These are phyloP conservation scores for Corinectria fuckeliana DNA, from an alignment of 2,329 filamentous ascomycete genomes.

Conservation along the genomic window DNA sequence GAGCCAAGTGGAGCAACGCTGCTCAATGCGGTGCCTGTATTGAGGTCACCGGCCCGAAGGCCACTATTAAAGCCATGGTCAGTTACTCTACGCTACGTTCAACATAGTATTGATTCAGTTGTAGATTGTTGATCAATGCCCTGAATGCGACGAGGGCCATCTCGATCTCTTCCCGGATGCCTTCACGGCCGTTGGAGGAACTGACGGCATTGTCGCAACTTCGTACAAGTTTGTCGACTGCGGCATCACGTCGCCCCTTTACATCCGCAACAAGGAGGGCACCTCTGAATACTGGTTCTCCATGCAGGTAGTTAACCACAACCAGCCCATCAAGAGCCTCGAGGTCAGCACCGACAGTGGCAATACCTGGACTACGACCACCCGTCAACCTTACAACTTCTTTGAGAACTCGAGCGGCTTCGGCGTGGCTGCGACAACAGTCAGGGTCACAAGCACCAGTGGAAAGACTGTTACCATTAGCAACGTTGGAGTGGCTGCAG, in stretches of 20 bases:
- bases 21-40: slow-evolving; percentile 68
- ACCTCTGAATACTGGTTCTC: slow-evolving; percentile 50
- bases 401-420: slow-evolving; percentile 67
- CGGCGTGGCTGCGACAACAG: slow-evolving; percentile 58
- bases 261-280: slow-evolving; percentile 53
- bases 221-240: slow-evolving; percentile 48
- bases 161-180: slow-evolving; percentile 54
- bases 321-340: slow-evolving; percentile 61
- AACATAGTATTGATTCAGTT: background rate
- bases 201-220: slow-evolving; percentile 45
- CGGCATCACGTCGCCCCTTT: slow-evolving; percentile 49
- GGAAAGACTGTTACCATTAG: slow-evolving; percentile 60
- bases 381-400: slow-evolving; percentile 63
- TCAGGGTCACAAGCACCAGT: slow-evolving; percentile 60
- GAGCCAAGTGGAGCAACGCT: slow-evolving; percentile 61
- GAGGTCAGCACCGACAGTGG: slow-evolving; percentile 69
- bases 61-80: slow-evolving; percentile 70
- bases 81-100: slow-evolving; percentile 13
- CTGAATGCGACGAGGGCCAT: slow-evolving; percentile 48
- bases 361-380: slow-evolving; percentile 62
- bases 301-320: slow-evolving; percentile 68
- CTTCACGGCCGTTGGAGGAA: slow-evolving; percentile 46
- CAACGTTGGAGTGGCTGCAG: slow-evolving; percentile 52
- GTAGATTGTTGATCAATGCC: slow-evolving; percentile 55
- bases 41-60: slow-evolving; percentile 61